A percentile compares a stretch with the other conserved stretches of the same genome.
phyloP scores from a whole-genome alignment of 495 filamentous ascomycete genomes.

The Cetradonia linearis region DNA sequence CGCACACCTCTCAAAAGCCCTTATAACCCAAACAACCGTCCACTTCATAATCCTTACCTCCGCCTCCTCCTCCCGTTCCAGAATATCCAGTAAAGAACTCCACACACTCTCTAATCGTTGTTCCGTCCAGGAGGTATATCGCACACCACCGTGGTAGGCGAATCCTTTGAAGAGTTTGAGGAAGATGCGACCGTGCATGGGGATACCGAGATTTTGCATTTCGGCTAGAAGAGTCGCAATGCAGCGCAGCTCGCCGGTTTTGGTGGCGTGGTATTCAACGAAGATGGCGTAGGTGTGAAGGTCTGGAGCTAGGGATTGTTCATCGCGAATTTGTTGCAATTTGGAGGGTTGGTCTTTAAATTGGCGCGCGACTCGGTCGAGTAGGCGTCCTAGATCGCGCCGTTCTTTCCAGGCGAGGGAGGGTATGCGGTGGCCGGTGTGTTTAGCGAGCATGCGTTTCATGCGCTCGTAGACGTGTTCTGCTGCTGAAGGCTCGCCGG shows the following conservation, averaged over 20 bases:
- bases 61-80: slow-evolving; percentile 19
- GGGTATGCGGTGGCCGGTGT: slow-evolving; percentile 25
- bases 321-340: slow-evolving; percentile 40
- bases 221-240: slow-evolving; percentile 51
- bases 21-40: slow-evolving; percentile 24
- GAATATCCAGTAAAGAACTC: slow-evolving; percentile 23
- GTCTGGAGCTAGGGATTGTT: slow-evolving; percentile 49
- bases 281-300: slow-evolving; percentile 56
- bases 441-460: slow-evolving; percentile 47
- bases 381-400: slow-evolving; percentile 34
- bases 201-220: slow-evolving; percentile 49
- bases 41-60: slow-evolving; percentile 20
- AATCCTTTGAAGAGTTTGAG: slow-evolving; percentile 60
- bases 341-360: slow-evolving; percentile 41
- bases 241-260: slow-evolving; percentile 46
- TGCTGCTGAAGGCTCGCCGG: slow-evolving; percentile 60
- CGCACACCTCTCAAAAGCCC: slow-evolving; percentile 23
- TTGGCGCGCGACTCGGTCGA: slow-evolving; percentile 41
- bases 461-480: slow-evolving; percentile 73
- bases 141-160: slow-evolving; percentile 47
- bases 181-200: slow-evolving; percentile 52
- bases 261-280: slow-evolving; percentile 39
- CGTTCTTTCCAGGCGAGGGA: slow-evolving; percentile 52
- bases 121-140: slow-evolving; percentile 50
- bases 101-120: slow-evolving; percentile 38